A percentile compares a stretch with the other conserved stretches of the same genome.
These are phyloP conservation scores for Ustilago lituana DNA, from an alignment of 1,284 basidiomycete species.

Conservation along the genomic window DNA sequence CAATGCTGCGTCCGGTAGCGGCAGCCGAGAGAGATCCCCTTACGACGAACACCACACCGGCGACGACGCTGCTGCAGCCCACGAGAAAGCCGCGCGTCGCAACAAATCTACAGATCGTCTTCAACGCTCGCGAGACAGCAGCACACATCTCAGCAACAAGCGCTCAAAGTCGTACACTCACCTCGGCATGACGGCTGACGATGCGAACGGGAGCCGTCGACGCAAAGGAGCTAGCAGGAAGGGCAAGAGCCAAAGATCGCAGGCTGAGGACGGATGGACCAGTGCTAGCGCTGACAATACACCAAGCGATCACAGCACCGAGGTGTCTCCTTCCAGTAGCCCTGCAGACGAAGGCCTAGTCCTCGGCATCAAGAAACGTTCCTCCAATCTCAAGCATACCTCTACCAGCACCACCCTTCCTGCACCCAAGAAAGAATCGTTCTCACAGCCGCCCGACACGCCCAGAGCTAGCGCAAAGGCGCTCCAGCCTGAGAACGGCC, in stretches of 20 bases:
- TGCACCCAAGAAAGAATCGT: conserved; percentile 27
- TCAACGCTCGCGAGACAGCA: conserved; percentile 43
- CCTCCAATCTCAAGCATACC: conserved; percentile 16
- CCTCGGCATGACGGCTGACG: conserved; percentile 37
- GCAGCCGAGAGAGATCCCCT: conserved; percentile 23
- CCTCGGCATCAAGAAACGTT: conserved; percentile 53
- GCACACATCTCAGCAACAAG: conserved; percentile 47
- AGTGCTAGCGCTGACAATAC: conserved; percentile 47
- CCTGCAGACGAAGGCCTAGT: conserved; percentile 48
- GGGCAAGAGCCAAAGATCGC: conserved; percentile 17
- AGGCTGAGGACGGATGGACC: conserved; percentile 54
- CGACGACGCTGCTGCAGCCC: conserved; percentile 9
- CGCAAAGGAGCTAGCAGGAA: conserved; percentile 31
- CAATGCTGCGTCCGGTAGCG: conserved; percentile 26
- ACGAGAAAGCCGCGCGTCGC: conserved; percentile 23
- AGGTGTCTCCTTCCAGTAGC: conserved; percentile 35
- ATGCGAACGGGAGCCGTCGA: conserved; percentile 18
- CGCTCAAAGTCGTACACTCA: conserved; percentile 55
- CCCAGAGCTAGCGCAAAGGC: conserved; percentile 31
- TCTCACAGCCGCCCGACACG: conserved; percentile 35
- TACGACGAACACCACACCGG: conserved; percentile 18
- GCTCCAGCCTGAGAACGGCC: conserved; percentile 15
- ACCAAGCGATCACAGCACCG: conserved; percentile 31
- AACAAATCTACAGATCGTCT: conserved; percentile 57
- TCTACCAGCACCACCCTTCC: conserved; percentile 21